Percentiles rank a stretch among this genome's conserved stretches.
Conservation (phyloP, 495 filamentous ascomycete species). For the Eremomyces bilateralis region DNA sequence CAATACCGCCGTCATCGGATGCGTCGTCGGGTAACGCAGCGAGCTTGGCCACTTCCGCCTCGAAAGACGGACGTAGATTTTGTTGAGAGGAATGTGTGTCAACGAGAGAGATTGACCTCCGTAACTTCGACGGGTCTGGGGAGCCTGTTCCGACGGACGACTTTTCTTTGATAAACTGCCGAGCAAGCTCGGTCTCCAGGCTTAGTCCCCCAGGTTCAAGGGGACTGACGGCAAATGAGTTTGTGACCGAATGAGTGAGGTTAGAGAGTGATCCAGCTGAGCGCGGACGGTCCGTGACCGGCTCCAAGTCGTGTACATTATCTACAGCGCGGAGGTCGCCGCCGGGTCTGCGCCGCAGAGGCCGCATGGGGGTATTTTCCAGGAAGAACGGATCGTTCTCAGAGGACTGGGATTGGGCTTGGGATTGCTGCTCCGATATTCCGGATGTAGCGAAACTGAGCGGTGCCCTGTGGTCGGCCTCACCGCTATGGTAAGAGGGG, state of each 20-base stretch:
- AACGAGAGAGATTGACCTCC: conserved; percentile 50
- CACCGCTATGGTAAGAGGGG: too few relatives aligned
- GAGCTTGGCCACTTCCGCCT: conserved; percentile 71
- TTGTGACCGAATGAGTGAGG: conserved; percentile 43
- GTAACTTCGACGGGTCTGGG: too few relatives aligned
- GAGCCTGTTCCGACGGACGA: too few relatives aligned
- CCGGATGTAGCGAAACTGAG: too few relatives aligned
- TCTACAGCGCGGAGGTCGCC: conserved; percentile 66
- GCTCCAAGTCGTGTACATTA: conserved; percentile 48
- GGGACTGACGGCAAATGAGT: conserved; percentile 29
- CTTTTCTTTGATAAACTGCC: too few relatives aligned
- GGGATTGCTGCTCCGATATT: too few relatives aligned
- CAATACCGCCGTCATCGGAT: conserved; percentile 73
- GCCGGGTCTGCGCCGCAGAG: conserved; percentile 69
- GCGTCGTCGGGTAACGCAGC: conserved; percentile 71
- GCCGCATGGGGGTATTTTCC: conserved; percentile 24
- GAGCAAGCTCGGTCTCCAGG: too few relatives aligned
- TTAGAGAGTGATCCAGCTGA: conserved; percentile 53
- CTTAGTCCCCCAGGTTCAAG: too few relatives aligned
- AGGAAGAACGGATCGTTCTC: conserved; percentile 7
- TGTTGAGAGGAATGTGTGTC: conserved; percentile 56
- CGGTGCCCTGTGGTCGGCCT: too few relatives aligned
- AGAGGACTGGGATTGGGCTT: too few relatives aligned
- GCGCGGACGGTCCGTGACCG: conserved; percentile 31
- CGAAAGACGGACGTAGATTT: conserved; percentile 66